Conservation (phyloP, 2,329 filamentous ascomycete species). For the Gaeumannomyces sp. region DNA sequence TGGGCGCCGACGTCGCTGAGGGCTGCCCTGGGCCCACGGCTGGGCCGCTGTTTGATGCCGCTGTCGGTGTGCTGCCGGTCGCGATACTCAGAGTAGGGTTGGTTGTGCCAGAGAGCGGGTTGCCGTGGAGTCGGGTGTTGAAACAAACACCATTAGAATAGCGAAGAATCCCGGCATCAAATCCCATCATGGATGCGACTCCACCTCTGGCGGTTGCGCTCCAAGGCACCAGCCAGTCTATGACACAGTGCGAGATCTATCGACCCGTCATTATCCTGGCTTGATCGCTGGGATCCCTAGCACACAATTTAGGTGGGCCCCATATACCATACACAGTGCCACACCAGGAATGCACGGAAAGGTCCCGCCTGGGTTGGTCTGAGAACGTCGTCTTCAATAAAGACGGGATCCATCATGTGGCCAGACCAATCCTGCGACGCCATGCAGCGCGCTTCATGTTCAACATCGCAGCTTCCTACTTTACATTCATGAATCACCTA, state of each 20-base stretch:
- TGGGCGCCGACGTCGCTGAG: neutral
- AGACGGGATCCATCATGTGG: too few relatives aligned
- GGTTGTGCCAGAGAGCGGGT: neutral
- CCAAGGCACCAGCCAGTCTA: neutral
- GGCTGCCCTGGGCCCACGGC: neutral
- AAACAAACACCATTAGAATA: neutral
- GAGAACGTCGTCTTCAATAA: too few relatives aligned
- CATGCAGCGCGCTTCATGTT: too few relatives aligned
- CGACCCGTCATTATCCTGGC: too few relatives aligned
- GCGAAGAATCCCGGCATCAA: neutral
- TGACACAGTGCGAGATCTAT: neutral
- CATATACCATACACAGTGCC: too few relatives aligned
- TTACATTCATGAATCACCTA: too few relatives aligned
- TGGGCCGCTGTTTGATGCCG: neutral
- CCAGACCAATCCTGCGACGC: too few relatives aligned
- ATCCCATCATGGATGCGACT: neutral
- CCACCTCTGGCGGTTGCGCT: neutral
- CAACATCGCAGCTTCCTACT: too few relatives aligned
- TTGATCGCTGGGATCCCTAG: neutral
- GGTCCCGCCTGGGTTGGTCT: too few relatives aligned
- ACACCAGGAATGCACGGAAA: neutral
- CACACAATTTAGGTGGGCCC: neutral
- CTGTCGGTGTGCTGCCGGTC: neutral
- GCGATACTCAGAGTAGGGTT: neutral
- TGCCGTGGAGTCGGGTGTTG: neutral